Conservation (phyloP, 2,329 filamentous ascomycete species). For the Pyricularia sp. region DNA sequence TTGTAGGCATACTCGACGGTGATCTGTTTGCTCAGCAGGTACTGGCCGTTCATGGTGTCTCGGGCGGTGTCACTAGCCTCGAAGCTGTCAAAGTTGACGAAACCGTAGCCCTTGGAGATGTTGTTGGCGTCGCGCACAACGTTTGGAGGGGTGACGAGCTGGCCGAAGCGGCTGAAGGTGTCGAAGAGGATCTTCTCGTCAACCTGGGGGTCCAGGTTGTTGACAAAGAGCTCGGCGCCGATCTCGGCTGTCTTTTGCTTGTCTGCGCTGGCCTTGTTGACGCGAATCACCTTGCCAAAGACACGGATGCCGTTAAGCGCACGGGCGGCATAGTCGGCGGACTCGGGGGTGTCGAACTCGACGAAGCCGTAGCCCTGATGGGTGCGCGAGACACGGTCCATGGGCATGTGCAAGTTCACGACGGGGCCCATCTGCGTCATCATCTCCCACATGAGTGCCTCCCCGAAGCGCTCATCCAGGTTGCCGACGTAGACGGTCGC, state of each 20-base stretch:
- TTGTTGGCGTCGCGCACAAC: constrained; percentile 84
- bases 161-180: constrained; percentile 85
- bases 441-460: constrained; percentile 89
- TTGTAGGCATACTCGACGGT: constrained; percentile 98
- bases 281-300: constrained; percentile 88
- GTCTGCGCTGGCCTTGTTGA: constrained; percentile 89
- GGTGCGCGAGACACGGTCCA: constrained; percentile 92
- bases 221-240: constrained; percentile 92
- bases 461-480: constrained; percentile 90
- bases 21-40: constrained; percentile 93
- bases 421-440: constrained; percentile 98
- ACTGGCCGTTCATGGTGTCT: constrained; percentile 89
- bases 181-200: constrained; percentile 95
- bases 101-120: constrained; percentile 90
- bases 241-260: constrained; percentile 92
- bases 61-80: constrained; percentile 90
- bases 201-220: constrained; percentile 88
- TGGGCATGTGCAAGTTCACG: constrained; percentile 95
- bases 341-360: constrained; percentile 90
- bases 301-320: constrained; percentile 95
- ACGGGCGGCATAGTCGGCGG: constrained; percentile 92
- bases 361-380: constrained; percentile 99
- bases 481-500: constrained; percentile 97
- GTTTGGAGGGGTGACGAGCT: constrained; percentile 76
- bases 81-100: constrained; percentile 88